Evolutionary conservation across 257 asterid species (phyloP).

Genomic region (Capsicum chinense): DNA sequence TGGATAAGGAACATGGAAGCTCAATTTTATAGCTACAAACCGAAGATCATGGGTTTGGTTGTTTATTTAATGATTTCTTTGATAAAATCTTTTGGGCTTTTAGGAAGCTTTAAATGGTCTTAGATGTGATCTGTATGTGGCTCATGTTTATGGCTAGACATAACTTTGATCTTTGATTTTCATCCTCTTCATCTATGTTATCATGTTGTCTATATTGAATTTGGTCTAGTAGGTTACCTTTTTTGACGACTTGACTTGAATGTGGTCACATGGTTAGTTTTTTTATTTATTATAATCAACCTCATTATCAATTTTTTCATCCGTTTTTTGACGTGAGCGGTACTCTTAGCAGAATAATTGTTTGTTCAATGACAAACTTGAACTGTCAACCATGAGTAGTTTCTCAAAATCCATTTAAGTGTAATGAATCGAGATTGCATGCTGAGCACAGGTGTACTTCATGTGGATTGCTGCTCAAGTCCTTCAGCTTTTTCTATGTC

Average conservation of each 20-base stretch:
- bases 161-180: background rate
- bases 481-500: background rate
- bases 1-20: background rate
- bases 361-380: background rate
- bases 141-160: background rate
- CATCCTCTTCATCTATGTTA: background rate
- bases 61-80: background rate
- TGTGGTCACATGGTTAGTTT: background rate
- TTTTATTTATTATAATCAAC: background rate
- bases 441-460: background rate
- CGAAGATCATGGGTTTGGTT: background rate
- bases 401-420: slow-evolving; percentile 9
- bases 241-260: background rate
- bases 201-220: background rate
- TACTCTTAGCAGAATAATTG: background rate
- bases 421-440: background rate
- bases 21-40: background rate
- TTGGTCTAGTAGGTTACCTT: background rate
- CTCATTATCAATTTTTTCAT: background rate
- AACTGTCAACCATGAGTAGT: background rate
- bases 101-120: background rate
- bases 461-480: slow-evolving; percentile 10
- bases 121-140: background rate
- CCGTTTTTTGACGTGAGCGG: background rate
- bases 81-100: background rate